Conservation (phyloP, 768 basidiomycete species). For the Hirschioporus abietinus region DNA sequence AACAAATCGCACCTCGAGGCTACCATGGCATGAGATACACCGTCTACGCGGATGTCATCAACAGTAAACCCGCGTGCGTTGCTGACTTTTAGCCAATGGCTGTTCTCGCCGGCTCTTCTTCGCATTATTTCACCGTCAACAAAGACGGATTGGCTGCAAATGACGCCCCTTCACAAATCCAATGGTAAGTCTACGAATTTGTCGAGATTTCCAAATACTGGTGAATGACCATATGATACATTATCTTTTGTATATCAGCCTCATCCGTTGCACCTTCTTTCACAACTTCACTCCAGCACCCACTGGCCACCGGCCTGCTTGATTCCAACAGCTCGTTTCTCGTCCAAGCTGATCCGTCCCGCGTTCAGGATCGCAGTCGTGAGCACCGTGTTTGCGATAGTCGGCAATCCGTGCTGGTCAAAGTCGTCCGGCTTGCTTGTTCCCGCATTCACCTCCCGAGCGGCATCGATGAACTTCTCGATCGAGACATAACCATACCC, state of each 20-base stretch:
- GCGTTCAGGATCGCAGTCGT: conserved; percentile 88
- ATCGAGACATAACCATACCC: conserved; percentile 92
- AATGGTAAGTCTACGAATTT: too few species aligned
- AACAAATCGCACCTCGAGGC: too few species aligned
- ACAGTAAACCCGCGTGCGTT: too few species aligned
- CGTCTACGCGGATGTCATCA: too few species aligned
- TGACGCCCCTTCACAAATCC: neutral
- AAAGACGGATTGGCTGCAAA: neutral
- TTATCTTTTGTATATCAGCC: neutral
- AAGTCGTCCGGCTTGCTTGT: conserved; percentile 61
- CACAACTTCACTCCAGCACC: conserved; percentile 38
- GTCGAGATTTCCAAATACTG: neutral
- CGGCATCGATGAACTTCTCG: conserved; percentile 87
- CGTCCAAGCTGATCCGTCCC: conserved; percentile 84
- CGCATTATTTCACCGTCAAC: too few species aligned
- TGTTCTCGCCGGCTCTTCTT: too few species aligned
- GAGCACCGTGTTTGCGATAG: conserved; percentile 82
- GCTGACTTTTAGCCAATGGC: too few species aligned
- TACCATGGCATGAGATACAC: too few species aligned
- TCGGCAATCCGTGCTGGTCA: conserved; percentile 77
- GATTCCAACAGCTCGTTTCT: conserved; percentile 80
- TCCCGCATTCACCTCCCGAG: conserved; percentile 71
- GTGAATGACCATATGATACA: neutral
- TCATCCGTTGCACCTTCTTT: too few species aligned
- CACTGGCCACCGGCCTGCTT: conserved; percentile 59